These are phyloP conservation scores for Suillus luteus DNA, from an alignment of 768 basidiomycete species.

Conservation along the genomic window DNA sequence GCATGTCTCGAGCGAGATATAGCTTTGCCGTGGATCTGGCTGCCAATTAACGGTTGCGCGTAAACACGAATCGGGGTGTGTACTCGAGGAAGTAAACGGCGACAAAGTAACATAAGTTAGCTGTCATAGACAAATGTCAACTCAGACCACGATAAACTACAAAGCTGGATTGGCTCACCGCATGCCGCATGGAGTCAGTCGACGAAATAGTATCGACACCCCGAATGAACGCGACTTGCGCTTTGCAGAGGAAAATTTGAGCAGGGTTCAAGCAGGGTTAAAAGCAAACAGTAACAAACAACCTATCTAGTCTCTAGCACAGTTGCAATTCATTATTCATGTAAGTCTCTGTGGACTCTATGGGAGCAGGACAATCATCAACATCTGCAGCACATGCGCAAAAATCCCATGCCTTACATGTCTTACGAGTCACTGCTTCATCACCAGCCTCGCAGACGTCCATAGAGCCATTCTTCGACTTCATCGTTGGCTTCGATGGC, in stretches of 20 bases:
- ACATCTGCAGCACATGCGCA: conserved; percentile 39
- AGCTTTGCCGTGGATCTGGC: conserved; percentile 21
- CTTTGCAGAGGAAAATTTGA: conserved; percentile 31
- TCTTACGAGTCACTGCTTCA: conserved; percentile 84
- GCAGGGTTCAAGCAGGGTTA: conserved; percentile 5
- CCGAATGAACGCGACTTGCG: conserved; percentile 30
- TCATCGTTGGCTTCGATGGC: conserved; percentile 84
- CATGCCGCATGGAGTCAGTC: conserved; percentile 51
- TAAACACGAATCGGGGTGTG: conserved; percentile 37
- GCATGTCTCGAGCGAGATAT: conserved; percentile 15
- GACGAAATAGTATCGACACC: conserved; percentile 32
- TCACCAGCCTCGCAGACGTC: conserved; percentile 88
- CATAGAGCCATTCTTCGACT: conserved; percentile 94
- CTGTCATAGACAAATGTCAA: conserved; percentile 32
- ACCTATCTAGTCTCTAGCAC: not conserved
- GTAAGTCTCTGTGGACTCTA: conserved; percentile 42
- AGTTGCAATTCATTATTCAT: conserved; percentile 36
- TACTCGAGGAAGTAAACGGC: conserved; percentile 54
- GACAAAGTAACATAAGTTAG: conserved; percentile 81
- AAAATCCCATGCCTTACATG: conserved; percentile 67
- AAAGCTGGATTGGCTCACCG: conserved; percentile 39
- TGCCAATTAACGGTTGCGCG: conserved; percentile 24
- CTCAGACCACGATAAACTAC: conserved; percentile 8
- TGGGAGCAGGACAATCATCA: conserved; percentile 75
- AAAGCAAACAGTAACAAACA: conserved; percentile 31